Percentiles rank a stretch among this genome's conserved stretches.
These are phyloP conservation scores for Paraphaeosphaeria minitans DNA, from an alignment of 2,329 filamentous ascomycete species.

Conservation along the genomic window DNA sequence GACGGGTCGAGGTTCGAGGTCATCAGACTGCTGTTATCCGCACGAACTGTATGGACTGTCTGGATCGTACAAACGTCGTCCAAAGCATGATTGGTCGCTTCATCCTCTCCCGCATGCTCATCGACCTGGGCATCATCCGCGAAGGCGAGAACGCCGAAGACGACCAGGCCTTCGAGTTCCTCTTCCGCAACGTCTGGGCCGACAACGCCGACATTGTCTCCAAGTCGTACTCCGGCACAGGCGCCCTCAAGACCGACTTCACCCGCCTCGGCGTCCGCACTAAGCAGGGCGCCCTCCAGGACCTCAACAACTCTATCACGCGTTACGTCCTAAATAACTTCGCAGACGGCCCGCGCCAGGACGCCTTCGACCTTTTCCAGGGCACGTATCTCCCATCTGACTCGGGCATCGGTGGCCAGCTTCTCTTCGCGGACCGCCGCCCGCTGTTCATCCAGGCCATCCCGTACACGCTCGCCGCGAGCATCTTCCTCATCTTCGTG, in stretches of 20 bases:
- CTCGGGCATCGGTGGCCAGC: conserved; percentile 70
- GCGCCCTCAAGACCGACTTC: conserved; percentile 96
- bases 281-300: conserved; percentile 80
- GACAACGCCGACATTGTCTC: conserved; percentile 98
- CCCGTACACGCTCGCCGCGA: conserved; percentile 86
- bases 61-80: conserved; percentile 96
- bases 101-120: conserved; percentile 85
- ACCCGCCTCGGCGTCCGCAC: conserved; percentile 92
- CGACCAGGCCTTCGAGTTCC: conserved; percentile 79
- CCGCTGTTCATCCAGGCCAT: conserved; percentile 91
- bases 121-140: conserved; percentile 78
- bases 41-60: conserved; percentile 99
- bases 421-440: conserved; percentile 82
- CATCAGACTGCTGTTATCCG: conserved; percentile 89
- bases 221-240: conserved; percentile 90
- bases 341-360: conserved; percentile 87
- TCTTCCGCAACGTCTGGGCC: conserved; percentile 98
- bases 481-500: conserved; percentile 80
- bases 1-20: conserved; percentile 77
- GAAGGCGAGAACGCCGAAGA: conserved; percentile 79
- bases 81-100: conserved; percentile 95
- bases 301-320: conserved; percentile 84
- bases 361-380: conserved; percentile 93
- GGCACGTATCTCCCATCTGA: conserved; percentile 80
- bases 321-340: conserved; percentile 96